Percentiles rank a stretch among this genome's conserved stretches.
Evolutionary conservation across 148 eudicot species (phyloP).

Genomic region (Rhododendron kiyosumense): DNA sequence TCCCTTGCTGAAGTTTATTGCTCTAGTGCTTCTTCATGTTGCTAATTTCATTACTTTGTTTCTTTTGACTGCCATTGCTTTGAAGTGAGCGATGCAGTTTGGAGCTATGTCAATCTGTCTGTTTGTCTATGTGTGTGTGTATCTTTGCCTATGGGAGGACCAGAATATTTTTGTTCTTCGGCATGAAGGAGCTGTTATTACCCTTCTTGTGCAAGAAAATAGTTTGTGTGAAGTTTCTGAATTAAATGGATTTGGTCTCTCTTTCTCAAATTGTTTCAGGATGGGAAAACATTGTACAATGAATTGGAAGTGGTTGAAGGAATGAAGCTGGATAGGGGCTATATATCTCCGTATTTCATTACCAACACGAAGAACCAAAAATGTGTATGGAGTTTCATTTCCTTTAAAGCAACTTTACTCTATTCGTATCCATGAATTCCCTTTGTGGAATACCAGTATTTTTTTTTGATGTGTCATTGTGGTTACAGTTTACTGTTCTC

Average conservation of each 20-base stretch:
- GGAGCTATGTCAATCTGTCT: background rate
- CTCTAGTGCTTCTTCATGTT: background rate
- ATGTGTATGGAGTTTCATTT: constrained; percentile 33
- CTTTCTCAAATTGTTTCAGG: constrained; percentile 21
- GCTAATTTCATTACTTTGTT: background rate
- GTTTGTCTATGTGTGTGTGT: background rate
- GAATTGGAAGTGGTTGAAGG: constrained; percentile 58
- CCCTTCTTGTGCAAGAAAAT: background rate
- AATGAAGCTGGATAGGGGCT: constrained; percentile 55
- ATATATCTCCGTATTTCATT: constrained; percentile 53
- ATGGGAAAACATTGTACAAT: constrained; percentile 42
- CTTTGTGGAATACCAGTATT: background rate
- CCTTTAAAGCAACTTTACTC: background rate
- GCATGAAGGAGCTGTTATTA: background rate
- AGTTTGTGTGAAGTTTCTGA: background rate
- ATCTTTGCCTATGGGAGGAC: background rate
- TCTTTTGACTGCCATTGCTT: background rate
- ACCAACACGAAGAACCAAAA: constrained; percentile 46
- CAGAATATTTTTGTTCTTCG: background rate
- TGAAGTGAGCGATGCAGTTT: background rate
- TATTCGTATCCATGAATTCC: background rate
- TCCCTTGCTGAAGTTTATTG: background rate
- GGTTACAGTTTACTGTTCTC: background rate
- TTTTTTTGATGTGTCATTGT: background rate
- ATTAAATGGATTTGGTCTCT: background rate